A percentile compares a stretch with the other conserved stretches of the same genome.
Conservation (phyloP, 805 yeast genomes). For the Candida germanica region DNA sequence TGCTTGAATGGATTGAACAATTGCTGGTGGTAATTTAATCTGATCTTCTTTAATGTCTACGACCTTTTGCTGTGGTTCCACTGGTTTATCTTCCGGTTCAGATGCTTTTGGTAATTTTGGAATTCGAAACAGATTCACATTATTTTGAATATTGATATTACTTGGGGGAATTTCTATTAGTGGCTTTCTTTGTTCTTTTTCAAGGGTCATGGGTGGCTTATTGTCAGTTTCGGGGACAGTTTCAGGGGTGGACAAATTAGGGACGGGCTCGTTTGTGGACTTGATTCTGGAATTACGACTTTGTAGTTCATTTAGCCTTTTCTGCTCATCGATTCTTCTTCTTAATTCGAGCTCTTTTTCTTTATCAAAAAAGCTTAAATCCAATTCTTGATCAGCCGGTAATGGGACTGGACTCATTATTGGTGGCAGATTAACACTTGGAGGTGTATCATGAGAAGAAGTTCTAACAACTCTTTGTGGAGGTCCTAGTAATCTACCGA, state of each 20-base stretch:
- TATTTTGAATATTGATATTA: neutral
- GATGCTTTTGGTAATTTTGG: constrained; percentile 25
- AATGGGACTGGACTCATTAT: neutral
- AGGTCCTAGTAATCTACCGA: constrained; percentile 44
- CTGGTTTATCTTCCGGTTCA: constrained; percentile 1
- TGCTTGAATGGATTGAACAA: constrained; percentile 12
- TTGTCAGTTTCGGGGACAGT: constrained; percentile 1
- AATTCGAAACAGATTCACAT: constrained; percentile 24
- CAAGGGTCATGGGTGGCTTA: neutral
- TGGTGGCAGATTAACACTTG: neutral
- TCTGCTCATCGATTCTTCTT: constrained; percentile 25
- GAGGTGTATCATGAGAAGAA: neutral
- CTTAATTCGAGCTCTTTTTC: constrained; percentile 23
- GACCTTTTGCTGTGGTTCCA: neutral
- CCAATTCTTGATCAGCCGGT: constrained; percentile 1
- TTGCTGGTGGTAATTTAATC: constrained; percentile 12
- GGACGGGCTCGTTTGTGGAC: neutral
- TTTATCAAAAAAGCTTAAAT: constrained; percentile 10
- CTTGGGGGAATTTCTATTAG: constrained; percentile 16
- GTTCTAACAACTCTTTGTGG: constrained; percentile 40
- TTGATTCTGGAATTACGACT: constrained; percentile 4
- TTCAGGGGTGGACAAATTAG: neutral
- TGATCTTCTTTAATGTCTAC: neutral
- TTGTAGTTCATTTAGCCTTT: constrained; percentile 16
- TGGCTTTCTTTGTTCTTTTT: constrained; percentile 10